Base-by-base conservation (phyloP, 192 early-diverging fungal genomes). In the Coemansia sp. region DNA sequence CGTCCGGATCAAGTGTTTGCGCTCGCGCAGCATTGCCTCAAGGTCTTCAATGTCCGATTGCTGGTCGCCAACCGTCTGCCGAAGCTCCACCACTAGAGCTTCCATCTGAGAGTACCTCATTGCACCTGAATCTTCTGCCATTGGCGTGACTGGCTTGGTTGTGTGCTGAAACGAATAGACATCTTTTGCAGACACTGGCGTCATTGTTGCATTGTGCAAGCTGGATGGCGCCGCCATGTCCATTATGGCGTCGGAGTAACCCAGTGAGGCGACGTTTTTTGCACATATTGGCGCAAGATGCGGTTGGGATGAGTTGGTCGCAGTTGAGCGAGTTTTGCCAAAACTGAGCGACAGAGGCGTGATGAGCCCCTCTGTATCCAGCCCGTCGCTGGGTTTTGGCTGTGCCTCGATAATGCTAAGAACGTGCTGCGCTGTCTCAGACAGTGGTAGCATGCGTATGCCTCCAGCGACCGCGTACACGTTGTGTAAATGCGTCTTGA, bases 391-490 rank as follows among this genome's bases (percentile, higher is more conserved):
- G 27, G 6, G 12, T 3, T 0, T 15, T 10, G 27, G 63, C 14
- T 8, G 38, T 14, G n/a, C 0, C 10, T 21, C 17, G 19, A 39
- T 12, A 7, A 60, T 43, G 2, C 24, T 47, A 0, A 75, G 62
- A 1, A 59, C 38, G 2, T n/a, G 35, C 15, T 52, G 35, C 2
- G 75, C 67, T 11, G 62, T 9, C 2, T 51, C 50, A 0, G 69
- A 71, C 4, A 78, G 60, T 6, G 69, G 66, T 25, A 72, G 62
- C 43, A 54, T 55, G 4, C 54, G 17, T 25, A 77, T 47, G 1
- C 75, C 75, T n/a, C 75, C 75, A 23, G 53, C 75, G 1, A 51
- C 62, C 2, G 62, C 29, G 27, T 61, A 72, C n/a, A 67, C 65
- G 15, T 59, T 64, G 55, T 69, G 47, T 32, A 78, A 41, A 45